Evolutionary conservation across 2,329 filamentous ascomycete species (phyloP).

Genomic region (Aspergillus fumigatus): DNA sequence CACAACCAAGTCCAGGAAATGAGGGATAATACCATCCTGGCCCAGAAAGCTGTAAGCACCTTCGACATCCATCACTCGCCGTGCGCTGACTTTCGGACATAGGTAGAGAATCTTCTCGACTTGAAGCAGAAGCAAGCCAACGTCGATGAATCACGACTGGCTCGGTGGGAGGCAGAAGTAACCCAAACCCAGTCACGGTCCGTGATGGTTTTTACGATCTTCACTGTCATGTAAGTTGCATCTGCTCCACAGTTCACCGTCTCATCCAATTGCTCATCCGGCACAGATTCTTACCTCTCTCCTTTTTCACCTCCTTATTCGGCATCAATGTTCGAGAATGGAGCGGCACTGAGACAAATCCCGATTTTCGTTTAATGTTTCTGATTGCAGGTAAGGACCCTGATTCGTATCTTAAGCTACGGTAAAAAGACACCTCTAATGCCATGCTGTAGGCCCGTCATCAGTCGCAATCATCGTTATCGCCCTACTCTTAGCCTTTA

Average conservation of each 20-base stretch:
- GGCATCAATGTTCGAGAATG: conserved; percentile 63
- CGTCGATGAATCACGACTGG: conserved; percentile 61
- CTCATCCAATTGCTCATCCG: background rate
- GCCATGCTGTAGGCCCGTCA: conserved; percentile 32
- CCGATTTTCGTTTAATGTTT: conserved; percentile 26
- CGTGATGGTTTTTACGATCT: conserved; percentile 56
- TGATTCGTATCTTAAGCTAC: background rate
- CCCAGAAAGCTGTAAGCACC: conserved; percentile 51
- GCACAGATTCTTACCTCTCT: conserved; percentile 53
- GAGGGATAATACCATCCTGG: conserved; percentile 53
- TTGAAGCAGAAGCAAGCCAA: conserved; percentile 65
- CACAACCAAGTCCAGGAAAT: conserved; percentile 53
- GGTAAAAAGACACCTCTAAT: background rate
- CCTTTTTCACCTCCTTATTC: conserved; percentile 62
- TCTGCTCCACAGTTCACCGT: background rate
- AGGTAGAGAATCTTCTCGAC: conserved; percentile 62
- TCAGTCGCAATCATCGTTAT: conserved; percentile 48
- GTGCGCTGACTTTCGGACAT: conserved; percentile 4
- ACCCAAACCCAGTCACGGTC: conserved; percentile 59
- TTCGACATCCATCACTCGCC: background rate
- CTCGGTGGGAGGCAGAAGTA: conserved; percentile 58
- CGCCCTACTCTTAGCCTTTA: conserved; percentile 56
- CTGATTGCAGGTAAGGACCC: conserved; percentile 23
- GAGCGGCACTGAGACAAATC: conserved; percentile 45
- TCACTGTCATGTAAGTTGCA: conserved; percentile 53